Evolutionary conservation across 148 eudicot genomes (phyloP).

Genomic region (Vaccinium macrocarpon): DNA sequence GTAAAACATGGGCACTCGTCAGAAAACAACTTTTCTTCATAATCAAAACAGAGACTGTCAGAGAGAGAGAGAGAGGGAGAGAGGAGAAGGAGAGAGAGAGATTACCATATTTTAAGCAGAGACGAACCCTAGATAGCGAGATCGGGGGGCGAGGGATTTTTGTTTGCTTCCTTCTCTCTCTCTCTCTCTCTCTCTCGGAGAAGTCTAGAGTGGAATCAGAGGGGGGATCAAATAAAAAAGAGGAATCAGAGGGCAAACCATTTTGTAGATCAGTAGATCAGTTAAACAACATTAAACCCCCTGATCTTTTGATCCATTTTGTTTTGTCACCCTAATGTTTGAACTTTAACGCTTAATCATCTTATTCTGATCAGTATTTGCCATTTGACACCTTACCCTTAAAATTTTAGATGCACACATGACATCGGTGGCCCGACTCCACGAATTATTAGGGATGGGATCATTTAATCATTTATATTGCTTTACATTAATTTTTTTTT

Average conservation of each 20-base stretch:
- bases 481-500: no score
- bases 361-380: no score
- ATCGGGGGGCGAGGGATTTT: no score
- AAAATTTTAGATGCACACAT: no score
- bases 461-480: no score
- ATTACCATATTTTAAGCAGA: constrained; percentile 12
- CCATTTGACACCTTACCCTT: no score
- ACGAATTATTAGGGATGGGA: no score
- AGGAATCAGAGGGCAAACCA: background rate
- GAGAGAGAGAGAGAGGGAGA: background rate
- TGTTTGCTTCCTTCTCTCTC: no score
- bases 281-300: background rate
- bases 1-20: constrained; percentile 26
- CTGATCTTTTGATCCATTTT: background rate
- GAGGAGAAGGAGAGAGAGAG: constrained; percentile 1
- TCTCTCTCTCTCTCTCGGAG: background rate
- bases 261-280: background rate
- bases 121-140: constrained; percentile 14
- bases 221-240: no score
- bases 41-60: constrained; percentile 4
- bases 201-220: background rate
- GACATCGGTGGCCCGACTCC: no score
- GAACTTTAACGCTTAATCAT: background rate
- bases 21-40: background rate
- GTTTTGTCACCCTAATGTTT: background rate